phyloP scores from a whole-genome alignment of 2,329 filamentous ascomycete species.

The Emmonsia crescens region DNA sequence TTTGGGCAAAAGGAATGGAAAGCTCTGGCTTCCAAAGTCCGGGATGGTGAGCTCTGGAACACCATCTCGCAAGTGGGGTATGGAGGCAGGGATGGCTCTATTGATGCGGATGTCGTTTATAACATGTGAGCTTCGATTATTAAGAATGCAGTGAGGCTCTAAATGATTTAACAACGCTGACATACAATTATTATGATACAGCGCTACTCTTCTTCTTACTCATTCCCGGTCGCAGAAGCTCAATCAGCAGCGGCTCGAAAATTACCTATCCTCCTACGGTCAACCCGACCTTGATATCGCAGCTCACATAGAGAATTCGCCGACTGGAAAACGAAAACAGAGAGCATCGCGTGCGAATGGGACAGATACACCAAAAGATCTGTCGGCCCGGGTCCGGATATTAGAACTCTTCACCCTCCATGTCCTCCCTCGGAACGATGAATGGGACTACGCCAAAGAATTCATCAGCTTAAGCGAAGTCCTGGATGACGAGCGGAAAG shows the following conservation, averaged over 20 bases:
- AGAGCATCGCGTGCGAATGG: conserved; percentile 42
- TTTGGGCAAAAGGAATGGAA: conserved; percentile 85
- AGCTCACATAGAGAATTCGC: conserved; percentile 44
- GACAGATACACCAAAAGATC: conserved; percentile 71
- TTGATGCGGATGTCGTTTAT: conserved; percentile 82
- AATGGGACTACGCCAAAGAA: conserved; percentile 91
- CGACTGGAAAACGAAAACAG: conserved; percentile 22
- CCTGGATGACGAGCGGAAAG: conserved; percentile 81
- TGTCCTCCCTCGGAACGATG: conserved; percentile 81
- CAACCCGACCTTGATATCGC: conserved; percentile 63
- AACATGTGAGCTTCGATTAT: conserved; percentile 34
- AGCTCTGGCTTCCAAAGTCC: conserved; percentile 66
- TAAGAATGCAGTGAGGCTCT: conserved; percentile 7
- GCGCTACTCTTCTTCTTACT: conserved; percentile 79
- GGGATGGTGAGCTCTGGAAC: conserved; percentile 89
- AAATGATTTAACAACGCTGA: conserved; percentile 4
- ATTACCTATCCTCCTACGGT: conserved; percentile 69
- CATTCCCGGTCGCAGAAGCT: conserved; percentile 73
- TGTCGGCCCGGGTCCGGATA: conserved; percentile 77
- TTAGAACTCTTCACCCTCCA: conserved; percentile 93
- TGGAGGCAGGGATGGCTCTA: conserved; percentile 74
- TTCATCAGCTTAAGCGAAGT: conserved; percentile 81
- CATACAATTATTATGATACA: conserved; percentile 27
- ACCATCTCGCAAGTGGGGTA: conserved; percentile 82
- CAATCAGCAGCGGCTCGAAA: conserved; percentile 81